Evolutionary conservation across 2,329 filamentous ascomycete species (phyloP), one percentile per base, ranked within the genome.

Genomic region (Rasamsonia emersonii): DNA sequence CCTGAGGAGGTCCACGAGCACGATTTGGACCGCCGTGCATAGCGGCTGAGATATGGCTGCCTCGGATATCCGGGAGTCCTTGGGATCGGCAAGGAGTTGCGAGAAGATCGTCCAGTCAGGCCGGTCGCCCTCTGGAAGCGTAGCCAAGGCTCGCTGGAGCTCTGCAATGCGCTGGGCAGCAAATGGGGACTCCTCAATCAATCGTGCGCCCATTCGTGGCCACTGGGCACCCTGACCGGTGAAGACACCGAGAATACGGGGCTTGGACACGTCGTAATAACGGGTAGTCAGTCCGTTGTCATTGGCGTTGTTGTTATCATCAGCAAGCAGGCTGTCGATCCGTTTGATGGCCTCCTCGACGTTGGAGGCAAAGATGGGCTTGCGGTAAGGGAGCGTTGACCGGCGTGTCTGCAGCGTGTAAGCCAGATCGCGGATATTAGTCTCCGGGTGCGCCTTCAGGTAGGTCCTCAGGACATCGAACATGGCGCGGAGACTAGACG

Each of bases 1-100:
- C 19, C 55, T 33, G 3, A 73, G 47, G 3, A 72, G 46, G n/a
- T 64, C 55, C 0, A 61, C 56, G 4, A 72, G 44, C 2, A 58
- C 59, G 4, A 73, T 46, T 43, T 73, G 70, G 2, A 73, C 43
- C 0, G 67, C 64, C 0, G 65, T 65, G 39, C 59, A 43, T 8
- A 44, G 20, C 5, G 44, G 38, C 30, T 45, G 43, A 3, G 38
- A 37, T 5, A 40, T 16, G 4, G 30, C 32, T 5, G 35, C 37
- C 9, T 43, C 36, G 5, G 5, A 23, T 2, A 46, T 16, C 10
- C 37, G 38, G 13, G 36, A 39, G 4, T n/a, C 18, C 4, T 35
- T 24, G 3, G 27, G 20, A 9, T 18, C 23, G 9, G 20, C 24
- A 14, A 30, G 24, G 5, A 46, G 15, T 31, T 41, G 16, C 3